Evolutionary conservation across 1,139 yeast genomes (phyloP).

Genomic region (Candida sp.): DNA sequence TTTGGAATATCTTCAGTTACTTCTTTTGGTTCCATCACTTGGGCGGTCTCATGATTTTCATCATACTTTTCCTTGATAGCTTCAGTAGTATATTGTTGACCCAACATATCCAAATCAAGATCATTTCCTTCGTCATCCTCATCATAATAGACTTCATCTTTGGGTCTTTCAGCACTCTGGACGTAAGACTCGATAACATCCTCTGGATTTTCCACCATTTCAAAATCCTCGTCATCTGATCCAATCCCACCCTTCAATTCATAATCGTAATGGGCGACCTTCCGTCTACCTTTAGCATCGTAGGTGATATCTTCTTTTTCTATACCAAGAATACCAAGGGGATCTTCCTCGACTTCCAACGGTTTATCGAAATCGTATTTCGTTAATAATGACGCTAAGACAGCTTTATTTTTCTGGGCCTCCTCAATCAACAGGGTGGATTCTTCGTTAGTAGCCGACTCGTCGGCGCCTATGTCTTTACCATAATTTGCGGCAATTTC

Average conservation of each 20-base stretch:
- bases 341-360: slow-evolving; percentile 47
- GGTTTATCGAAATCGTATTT: slow-evolving; percentile 63
- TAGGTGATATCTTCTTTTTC: slow-evolving; percentile 44
- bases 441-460: slow-evolving; percentile 15
- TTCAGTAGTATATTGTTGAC: slow-evolving; percentile 25
- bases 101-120: slow-evolving; percentile 26
- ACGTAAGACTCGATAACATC: slow-evolving; percentile 20
- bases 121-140: slow-evolving; percentile 42
- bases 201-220: slow-evolving; percentile 13
- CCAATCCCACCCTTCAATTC: slow-evolving; percentile 30
- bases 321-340: slow-evolving; percentile 17
- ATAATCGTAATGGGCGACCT: slow-evolving; percentile 31
- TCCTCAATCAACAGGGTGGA: slow-evolving; percentile 29
- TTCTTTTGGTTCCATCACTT: not conserved
- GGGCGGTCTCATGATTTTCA: slow-evolving; percentile 18
- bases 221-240: slow-evolving; percentile 15
- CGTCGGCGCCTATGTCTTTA: slow-evolving; percentile 15
- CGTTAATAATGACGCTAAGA: slow-evolving; percentile 51
- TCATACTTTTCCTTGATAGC: slow-evolving; percentile 21
- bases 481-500: slow-evolving; percentile 15
- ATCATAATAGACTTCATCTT: slow-evolving; percentile 34
- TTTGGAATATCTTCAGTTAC: not conserved
- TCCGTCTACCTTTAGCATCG: slow-evolving; percentile 46
- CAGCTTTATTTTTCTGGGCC: slow-evolving; percentile 32
- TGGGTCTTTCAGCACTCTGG: slow-evolving; percentile 18